Conservation (phyloP, 164 flowering plant genomes). For the Vitis cinerea region DNA sequence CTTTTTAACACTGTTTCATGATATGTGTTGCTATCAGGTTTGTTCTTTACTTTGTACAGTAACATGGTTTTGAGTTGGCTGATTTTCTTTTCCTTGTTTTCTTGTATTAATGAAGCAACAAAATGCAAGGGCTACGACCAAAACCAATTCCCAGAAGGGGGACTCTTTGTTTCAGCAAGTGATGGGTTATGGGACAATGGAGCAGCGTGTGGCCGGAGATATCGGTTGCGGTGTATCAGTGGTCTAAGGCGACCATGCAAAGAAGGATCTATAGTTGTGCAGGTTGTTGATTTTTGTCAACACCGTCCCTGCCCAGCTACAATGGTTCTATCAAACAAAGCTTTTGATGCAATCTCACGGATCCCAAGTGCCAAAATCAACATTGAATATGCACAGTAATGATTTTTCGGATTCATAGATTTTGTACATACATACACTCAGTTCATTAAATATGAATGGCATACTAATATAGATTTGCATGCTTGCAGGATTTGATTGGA, state of each 20-base stretch:
- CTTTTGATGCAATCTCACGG: slow-evolving; percentile 44
- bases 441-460: too few species aligned
- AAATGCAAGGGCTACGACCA: slow-evolving; percentile 40
- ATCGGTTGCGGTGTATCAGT: slow-evolving; percentile 49
- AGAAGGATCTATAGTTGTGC: slow-evolving; percentile 34
- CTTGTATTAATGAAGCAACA: slow-evolving; percentile 34
- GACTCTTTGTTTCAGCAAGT: slow-evolving; percentile 41
- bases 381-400: slow-evolving; percentile 43
- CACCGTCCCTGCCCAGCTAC: slow-evolving; percentile 48
- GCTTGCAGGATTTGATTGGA: slow-evolving; percentile 4
- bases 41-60: background rate
- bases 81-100: slow-evolving; percentile 2
- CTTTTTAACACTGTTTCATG: too few species aligned
- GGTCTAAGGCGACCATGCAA: slow-evolving; percentile 54
- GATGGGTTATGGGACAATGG: slow-evolving; percentile 71
- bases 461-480: too few species aligned
- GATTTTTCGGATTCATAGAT: background rate
- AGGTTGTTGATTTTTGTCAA: slow-evolving; percentile 50
- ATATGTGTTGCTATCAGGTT: too few species aligned
- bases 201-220: slow-evolving; percentile 61
- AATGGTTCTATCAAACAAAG: slow-evolving; percentile 39
- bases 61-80: background rate
- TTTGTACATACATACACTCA: too few species aligned
- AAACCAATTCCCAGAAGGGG: slow-evolving; percentile 48
- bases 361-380: slow-evolving; percentile 32